Conservation (phyloP, 805 yeast species). For the Cyberlindnera mississippiensis region DNA sequence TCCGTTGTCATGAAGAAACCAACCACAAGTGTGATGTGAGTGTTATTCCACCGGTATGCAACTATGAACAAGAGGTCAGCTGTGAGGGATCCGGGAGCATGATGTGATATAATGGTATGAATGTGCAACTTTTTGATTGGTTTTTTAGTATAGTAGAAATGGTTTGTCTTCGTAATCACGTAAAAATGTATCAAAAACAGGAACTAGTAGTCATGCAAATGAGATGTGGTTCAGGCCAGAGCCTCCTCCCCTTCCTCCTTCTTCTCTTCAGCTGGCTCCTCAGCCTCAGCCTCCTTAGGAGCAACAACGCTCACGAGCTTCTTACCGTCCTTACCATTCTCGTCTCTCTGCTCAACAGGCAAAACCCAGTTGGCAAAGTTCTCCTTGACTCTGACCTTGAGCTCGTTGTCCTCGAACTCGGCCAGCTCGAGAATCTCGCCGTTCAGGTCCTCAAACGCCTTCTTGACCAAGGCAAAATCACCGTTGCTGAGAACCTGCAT, state of each 20-base stretch:
- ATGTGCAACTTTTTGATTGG: background rate
- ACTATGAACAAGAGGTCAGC: background rate
- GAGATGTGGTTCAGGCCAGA: background rate
- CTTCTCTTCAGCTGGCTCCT: background rate
- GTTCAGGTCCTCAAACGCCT: constrained; percentile 47
- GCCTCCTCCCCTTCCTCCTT: background rate
- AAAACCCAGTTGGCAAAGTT: constrained; percentile 69
- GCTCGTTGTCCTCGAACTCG: constrained; percentile 38
- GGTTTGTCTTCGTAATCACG: background rate
- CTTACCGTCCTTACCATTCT: constrained; percentile 41
- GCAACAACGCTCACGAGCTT: constrained; percentile 22
- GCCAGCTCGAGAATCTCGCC: constrained; percentile 35
- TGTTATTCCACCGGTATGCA: too few species aligned
- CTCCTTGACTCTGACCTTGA: constrained; percentile 56
- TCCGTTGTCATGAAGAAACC: too few species aligned
- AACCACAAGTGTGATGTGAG: too few species aligned
- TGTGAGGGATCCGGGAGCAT: too few species aligned
- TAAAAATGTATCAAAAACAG: background rate
- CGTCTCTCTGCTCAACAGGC: constrained; percentile 45
- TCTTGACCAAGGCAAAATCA: constrained; percentile 47
- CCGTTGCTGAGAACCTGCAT: constrained; percentile 63
- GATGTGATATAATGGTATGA: too few species aligned
- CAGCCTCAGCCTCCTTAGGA: constrained; percentile 11
- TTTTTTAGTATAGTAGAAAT: background rate
- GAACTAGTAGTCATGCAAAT: background rate